Base-by-base conservation (phyloP, 2,329 filamentous ascomycete genomes). In the Mycogone perniciosa region DNA sequence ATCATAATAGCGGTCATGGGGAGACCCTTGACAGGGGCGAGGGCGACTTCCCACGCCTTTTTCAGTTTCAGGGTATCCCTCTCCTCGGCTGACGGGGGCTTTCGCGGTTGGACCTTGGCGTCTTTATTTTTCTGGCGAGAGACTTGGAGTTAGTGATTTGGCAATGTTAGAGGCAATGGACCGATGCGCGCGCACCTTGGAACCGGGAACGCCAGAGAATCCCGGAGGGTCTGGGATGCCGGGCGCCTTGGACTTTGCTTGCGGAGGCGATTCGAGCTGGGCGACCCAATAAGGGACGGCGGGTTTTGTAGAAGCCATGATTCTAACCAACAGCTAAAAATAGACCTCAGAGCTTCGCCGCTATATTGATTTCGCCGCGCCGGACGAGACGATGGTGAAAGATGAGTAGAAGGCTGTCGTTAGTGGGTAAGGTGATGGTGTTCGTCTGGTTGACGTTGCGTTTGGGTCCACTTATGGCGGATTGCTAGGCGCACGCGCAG, bases 1-100 rank as follows among this genome's bases (percentile, higher is more conserved):
- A 97, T 97, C 85, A 96, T 96, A 68, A 99, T 92, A 56, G 86
- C 91, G 51, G 95, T 97, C 93, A 99, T 99, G 52, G 93, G 93
- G 43, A 99, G 77, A 66, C 86, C 85, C 75, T 99, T 99, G 56
- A 93, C 86, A 1, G 93, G 93, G 2, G 86, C 92, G 44, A 99
- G 82, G 39, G 93, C 92, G 41, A 99, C 81, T 71, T 99, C 93
- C 93, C 93, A 99, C 0, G 93, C 93, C 70, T 99, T 99, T 73
- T 99, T 99, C 62, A 99, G 76, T 76, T 97, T 97, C 56, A 99
- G 77, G 26, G 86, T 90, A 68, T 97, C 92, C 79, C 91, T 96
- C 71, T 97, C 91, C 62, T 87, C 87, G 58, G 85, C 70, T 1
- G 86, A 85, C 31, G 86, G 86, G 54, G 85, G 75, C 62, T 86